Conservation (phyloP, 2,329 filamentous ascomycete species). For the Aspergillus quadrilineatus region DNA sequence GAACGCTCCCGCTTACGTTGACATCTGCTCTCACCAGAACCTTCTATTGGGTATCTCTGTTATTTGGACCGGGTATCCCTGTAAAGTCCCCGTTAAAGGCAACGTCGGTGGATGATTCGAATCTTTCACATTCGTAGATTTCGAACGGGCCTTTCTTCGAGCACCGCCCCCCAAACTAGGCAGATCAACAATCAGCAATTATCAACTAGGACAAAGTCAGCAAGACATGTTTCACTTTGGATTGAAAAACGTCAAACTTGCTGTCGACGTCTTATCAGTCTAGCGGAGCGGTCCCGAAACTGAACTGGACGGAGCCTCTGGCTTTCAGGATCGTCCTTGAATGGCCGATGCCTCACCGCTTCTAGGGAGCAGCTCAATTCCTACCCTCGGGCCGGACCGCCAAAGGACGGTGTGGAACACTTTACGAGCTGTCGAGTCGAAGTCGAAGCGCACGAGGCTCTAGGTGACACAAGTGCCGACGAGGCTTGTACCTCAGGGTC, state of each 20-base stretch:
- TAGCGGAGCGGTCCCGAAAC: not conserved
- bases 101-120: too few species aligned
- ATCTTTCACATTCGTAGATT: too few species aligned
- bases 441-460: not conserved
- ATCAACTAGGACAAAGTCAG: not conserved
- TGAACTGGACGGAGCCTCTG: not conserved
- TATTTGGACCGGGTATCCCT: too few species aligned
- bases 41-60: too few species aligned
- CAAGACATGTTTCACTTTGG: not conserved
- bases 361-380: not conserved
- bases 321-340: not conserved
- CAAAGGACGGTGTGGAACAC: not conserved
- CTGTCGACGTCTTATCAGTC: not conserved
- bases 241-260: not conserved
- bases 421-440: not conserved
- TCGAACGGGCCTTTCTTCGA: too few species aligned
- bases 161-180: too few species aligned
- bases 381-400: slow-evolving; percentile 5
- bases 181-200: too few species aligned
- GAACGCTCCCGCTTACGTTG: too few species aligned
- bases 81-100: too few species aligned
- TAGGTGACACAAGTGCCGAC: not conserved
- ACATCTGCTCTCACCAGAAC: too few species aligned
- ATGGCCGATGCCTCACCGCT: not conserved
- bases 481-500: not conserved